phyloP scores from a whole-genome alignment of 805 yeast species.

The Lipomyces chichibuensis region DNA sequence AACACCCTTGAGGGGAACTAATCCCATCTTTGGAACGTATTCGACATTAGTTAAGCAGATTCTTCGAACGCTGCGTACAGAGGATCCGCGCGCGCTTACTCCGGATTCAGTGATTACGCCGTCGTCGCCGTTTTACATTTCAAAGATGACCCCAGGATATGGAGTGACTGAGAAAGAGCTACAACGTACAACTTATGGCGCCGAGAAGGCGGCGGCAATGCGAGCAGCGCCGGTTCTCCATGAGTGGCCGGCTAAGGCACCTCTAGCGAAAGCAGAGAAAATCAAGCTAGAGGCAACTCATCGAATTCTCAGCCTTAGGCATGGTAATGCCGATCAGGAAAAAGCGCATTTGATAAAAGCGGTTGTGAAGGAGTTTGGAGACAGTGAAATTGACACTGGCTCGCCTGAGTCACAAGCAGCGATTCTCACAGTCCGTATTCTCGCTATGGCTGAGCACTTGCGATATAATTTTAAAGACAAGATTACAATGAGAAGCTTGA shows the following conservation, averaged over 20 bases:
- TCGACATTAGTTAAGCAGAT: slow-evolving; percentile 21
- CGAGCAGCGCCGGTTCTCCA: background rate
- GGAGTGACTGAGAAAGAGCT: slow-evolving; percentile 16
- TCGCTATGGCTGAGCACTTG: slow-evolving; percentile 74
- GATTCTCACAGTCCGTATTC: slow-evolving; percentile 76
- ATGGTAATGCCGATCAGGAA: slow-evolving; percentile 63
- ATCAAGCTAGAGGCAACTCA: slow-evolving; percentile 67
- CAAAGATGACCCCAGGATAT: slow-evolving; percentile 17
- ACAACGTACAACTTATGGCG: slow-evolving; percentile 1
- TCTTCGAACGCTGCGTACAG: slow-evolving; percentile 22
- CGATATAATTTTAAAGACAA: slow-evolving; percentile 72
- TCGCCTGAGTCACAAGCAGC: slow-evolving; percentile 97
- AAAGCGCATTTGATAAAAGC: slow-evolving; percentile 60
- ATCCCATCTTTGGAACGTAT: slow-evolving; percentile 30
- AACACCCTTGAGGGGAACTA: slow-evolving; percentile 7
- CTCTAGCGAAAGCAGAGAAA: slow-evolving; percentile 45
- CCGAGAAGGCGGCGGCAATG: background rate
- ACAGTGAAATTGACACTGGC: slow-evolving; percentile 89
- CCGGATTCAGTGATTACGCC: slow-evolving; percentile 1
- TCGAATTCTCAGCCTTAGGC: slow-evolving; percentile 74
- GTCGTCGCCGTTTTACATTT: background rate
- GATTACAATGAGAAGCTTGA: slow-evolving; percentile 66
- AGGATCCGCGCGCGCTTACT: slow-evolving; percentile 5
- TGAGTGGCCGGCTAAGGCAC: slow-evolving; percentile 5
- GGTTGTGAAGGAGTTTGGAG: slow-evolving; percentile 78